Conservation (phyloP, 2,329 filamentous ascomycete genomes). For the Phyllosticta citribraziliensis region DNA sequence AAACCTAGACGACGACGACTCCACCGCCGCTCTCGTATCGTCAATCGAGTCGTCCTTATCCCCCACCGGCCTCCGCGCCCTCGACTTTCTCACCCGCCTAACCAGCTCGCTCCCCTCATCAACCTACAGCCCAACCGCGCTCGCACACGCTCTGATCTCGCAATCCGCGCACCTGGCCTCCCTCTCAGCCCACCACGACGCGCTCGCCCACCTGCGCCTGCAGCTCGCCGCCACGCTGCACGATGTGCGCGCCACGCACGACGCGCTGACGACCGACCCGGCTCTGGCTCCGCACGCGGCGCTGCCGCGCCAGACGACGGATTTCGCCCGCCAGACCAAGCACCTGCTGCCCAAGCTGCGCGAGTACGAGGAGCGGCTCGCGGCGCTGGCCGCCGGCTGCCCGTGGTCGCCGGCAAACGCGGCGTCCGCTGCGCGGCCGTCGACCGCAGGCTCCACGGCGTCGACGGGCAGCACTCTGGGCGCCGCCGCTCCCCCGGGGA, state of each 20-base stretch:
- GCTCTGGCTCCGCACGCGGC: constrained; percentile 40
- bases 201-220: constrained; percentile 24
- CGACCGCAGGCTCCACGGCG: neutral
- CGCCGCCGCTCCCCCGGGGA: neutral
- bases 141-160: constrained; percentile 27
- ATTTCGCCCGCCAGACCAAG: constrained; percentile 63
- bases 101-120: neutral
- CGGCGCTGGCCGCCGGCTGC: constrained; percentile 25
- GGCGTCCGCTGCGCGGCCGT: neutral
- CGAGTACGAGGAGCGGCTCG: constrained; percentile 44
- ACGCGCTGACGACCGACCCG: constrained; percentile 21
- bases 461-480: neutral
- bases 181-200: constrained; percentile 22
- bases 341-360: constrained; percentile 54
- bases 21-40: constrained; percentile 21
- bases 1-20: constrained; percentile 10
- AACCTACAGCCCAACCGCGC: constrained; percentile 3
- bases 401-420: neutral
- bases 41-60: constrained; percentile 17
- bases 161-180: constrained; percentile 22
- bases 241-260: constrained; percentile 22
- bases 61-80: constrained; percentile 22
- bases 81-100: constrained; percentile 17
- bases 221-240: constrained; percentile 25
- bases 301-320: constrained; percentile 60